Conservation (phyloP, 441 rosid species). For the Euphorbia neoarborescens region DNA sequence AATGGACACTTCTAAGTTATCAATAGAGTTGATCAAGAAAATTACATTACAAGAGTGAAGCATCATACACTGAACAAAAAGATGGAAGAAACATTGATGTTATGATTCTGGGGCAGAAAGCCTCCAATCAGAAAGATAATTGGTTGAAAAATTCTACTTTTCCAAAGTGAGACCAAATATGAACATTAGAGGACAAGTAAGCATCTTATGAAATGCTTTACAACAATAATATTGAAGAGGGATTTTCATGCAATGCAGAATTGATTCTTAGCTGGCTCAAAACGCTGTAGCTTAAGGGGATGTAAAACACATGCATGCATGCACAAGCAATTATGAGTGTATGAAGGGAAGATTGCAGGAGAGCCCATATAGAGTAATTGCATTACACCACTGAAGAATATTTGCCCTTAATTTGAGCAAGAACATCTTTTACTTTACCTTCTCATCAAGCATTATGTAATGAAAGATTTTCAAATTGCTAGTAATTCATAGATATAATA, state of each 20-base stretch:
- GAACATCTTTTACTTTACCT: neutral
- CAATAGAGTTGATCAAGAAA: neutral
- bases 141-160: neutral
- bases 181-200: neutral
- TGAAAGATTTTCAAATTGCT: neutral
- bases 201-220: neutral
- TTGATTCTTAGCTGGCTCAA: neutral
- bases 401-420: neutral
- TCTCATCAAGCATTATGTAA: neutral
- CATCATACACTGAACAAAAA: neutral
- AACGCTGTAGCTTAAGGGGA: neutral
- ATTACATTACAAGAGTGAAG: constrained; percentile 2
- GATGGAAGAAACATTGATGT: neutral
- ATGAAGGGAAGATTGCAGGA: neutral
- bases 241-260: neutral
- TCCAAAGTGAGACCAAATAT: neutral
- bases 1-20: neutral
- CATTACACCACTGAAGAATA: neutral
- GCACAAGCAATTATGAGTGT: too few species aligned
- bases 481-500: neutral
- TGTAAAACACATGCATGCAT: neutral
- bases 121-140: neutral
- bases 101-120: neutral
- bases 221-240: neutral
- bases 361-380: neutral